A percentile compares a stretch with the other conserved stretches of the same genome.
Conservation (phyloP, 164 flowering plant species). For the Sedum album region DNA sequence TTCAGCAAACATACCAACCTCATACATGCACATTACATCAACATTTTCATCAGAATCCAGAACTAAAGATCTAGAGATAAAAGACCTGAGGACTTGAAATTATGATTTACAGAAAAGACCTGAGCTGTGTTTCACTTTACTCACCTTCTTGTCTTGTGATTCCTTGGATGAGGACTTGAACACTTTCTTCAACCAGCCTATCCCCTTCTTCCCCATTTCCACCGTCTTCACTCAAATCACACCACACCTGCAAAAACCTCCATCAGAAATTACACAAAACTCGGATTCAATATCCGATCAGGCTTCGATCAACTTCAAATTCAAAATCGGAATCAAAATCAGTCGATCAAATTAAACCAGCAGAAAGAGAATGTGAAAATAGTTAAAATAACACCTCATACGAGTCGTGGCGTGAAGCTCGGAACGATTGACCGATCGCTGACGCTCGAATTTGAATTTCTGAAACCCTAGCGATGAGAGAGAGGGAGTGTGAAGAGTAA, state of each 20-base stretch:
- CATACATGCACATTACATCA: not conserved
- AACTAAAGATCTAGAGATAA: not conserved
- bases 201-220: slow-evolving; percentile 56
- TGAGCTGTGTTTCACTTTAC: not conserved
- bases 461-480: slow-evolving; percentile 5
- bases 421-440: not conserved
- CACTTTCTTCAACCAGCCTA: slow-evolving; percentile 58
- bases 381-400: not conserved
- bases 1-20: not conserved
- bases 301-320: no score
- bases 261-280: not conserved
- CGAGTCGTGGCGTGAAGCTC: not conserved
- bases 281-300: not conserved
- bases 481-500: slow-evolving; percentile 15
- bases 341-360: not conserved
- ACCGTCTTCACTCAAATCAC: not conserved
- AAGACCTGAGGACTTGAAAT: not conserved
- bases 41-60: not conserved
- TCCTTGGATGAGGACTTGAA: slow-evolving; percentile 47
- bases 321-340: not conserved
- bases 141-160: slow-evolving; percentile 46
- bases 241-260: not conserved
- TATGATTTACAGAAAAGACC: no score
- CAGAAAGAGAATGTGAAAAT: not conserved
- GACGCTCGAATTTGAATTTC: not conserved